Evolutionary conservation across 495 filamentous ascomycete genomes (phyloP).

Genomic region (Entonaema liquescens): DNA sequence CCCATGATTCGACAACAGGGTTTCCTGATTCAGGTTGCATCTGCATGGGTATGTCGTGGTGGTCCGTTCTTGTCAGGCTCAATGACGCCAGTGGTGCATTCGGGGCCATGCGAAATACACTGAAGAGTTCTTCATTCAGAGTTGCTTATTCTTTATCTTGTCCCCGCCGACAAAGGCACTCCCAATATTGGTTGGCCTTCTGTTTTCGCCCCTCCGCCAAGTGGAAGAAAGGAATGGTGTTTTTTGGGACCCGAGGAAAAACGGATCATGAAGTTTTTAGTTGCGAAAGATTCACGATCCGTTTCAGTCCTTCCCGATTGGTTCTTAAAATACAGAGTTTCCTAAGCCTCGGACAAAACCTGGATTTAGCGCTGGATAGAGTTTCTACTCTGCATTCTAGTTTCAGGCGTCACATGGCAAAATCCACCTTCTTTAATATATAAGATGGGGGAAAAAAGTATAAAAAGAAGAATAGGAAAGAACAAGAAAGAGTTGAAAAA

Average conservation of each 20-base stretch:
- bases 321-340: conserved; percentile 3
- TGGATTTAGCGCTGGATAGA: conserved; percentile 22
- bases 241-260: conserved; percentile 6
- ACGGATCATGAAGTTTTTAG: not conserved
- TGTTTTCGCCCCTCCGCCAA: not conserved
- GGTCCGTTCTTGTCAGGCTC: conserved; percentile 18
- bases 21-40: conserved; percentile 35
- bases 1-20: conserved; percentile 30
- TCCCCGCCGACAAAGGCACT: conserved; percentile 14
- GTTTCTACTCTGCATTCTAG: conserved; percentile 23
- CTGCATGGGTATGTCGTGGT: conserved; percentile 41
- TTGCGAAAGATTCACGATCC: conserved; percentile 9
- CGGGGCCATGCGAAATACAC: conserved; percentile 22
- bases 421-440: conserved; percentile 23
- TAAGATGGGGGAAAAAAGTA: conserved; percentile 4
- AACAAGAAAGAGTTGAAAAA: not conserved
- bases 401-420: conserved; percentile 32
- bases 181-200: not conserved
- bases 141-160: conserved; percentile 16
- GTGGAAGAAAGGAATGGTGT: conserved; percentile 10
- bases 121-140: conserved; percentile 15
- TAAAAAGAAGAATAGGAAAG: not conserved
- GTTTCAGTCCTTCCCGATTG: conserved; percentile 8
- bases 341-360: conserved; percentile 2
- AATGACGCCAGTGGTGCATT: conserved; percentile 41